Evolutionary conservation across 2,329 filamentous ascomycete genomes (phyloP), one percentile per base, ranked within the genome.

Genomic region (Zasmidium angulare): DNA sequence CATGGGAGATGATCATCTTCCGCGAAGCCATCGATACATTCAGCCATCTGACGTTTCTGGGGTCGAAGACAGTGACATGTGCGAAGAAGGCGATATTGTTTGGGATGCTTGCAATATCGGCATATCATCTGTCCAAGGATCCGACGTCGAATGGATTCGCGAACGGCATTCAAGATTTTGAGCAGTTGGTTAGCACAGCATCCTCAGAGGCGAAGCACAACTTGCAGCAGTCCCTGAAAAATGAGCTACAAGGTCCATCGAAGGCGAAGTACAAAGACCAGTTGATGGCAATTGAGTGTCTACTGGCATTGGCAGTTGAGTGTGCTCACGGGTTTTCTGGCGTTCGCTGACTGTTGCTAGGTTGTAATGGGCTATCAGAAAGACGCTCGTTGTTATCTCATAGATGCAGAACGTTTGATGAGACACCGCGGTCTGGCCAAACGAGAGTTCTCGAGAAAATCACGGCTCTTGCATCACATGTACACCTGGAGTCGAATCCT

Each of bases 221-320:
- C 20, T 69, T 72, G 24, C 60, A 67, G 14, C 57, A 71, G 14
- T 74, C 72, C 3, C 36, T 76, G 12, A 66, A 70, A 23, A 48
- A 65, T 3, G 74, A 76, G 53, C 69, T 67, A 0, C 59, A 65
- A 7, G 68, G 69, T 1, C 63, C 69, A 10, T 67, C 67, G 26
- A 71, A 71, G 52, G 72, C 73, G 3, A 76, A 76, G 59, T 76
- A 76, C 24, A 76, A 76, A 55, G 73, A 76, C 21, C 74, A 75
- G 53, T 59, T 76, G 21, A 75, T 75, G 71, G 72, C 74, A 9
- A 67, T 73, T 1, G 69, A 69, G 23, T 69, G 67, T n/a, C 58
- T 75, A 46, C 68, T 70, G n/a, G 66, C 72, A 46, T 73, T 69
- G 59, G 69, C 73, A 2, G 71, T 76, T n/a, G 63, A 57, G 69